Base-by-base conservation (phyloP, 192 early-diverging fungal genomes). In the Chytriomyces sp. region DNA sequence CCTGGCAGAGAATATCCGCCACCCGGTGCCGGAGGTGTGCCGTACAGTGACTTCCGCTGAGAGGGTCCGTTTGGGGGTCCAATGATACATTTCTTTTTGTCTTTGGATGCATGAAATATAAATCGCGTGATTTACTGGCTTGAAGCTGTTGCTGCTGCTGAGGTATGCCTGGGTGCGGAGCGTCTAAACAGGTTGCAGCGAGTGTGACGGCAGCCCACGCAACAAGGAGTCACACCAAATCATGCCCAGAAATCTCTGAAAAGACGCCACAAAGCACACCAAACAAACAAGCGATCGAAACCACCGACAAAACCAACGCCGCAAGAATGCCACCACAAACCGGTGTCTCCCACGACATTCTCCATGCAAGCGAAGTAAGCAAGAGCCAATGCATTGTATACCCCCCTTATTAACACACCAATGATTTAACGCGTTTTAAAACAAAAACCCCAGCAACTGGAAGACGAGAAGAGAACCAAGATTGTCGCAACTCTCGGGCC, bases 401-500 rank as follows among this genome's bases (percentile, higher is more conserved):
- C 18, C 24, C 66, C 0, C 43, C n/a, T n/a, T n/a, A n/a, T 10
- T 67, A 47, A 46, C 24, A 8, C 4, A 0, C 72, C 3, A 10
- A 28, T 61, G 13, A 7, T 63, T 1, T 45, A 74, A 35, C n/a
- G 53, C 13, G 13, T 57, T 20, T n/a, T 57, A 10, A 10, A 16
- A 64, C 44, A 1, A 9, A 59, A n/a, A n/a, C n/a, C 7, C 1
- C 76, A 69, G 65, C 76, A 77, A 61, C 46, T 77, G 16, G 26
- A 59, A 20, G 35, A 35, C 35, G 76, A 77, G 7, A 49, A 67
- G 18, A 24, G 76, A 7, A 77, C 76, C 18, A 77, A 77, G 49
- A 88, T 89, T 44, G 87, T 89, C 23, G 87, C 69, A 5, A 89
- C 87, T 3, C 85, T 89, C 24, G 87, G 87, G 35, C 87, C 87